These are phyloP conservation scores for Leucocoprinus leucothites DNA, from an alignment of 768 basidiomycete species.

Conservation along the genomic window DNA sequence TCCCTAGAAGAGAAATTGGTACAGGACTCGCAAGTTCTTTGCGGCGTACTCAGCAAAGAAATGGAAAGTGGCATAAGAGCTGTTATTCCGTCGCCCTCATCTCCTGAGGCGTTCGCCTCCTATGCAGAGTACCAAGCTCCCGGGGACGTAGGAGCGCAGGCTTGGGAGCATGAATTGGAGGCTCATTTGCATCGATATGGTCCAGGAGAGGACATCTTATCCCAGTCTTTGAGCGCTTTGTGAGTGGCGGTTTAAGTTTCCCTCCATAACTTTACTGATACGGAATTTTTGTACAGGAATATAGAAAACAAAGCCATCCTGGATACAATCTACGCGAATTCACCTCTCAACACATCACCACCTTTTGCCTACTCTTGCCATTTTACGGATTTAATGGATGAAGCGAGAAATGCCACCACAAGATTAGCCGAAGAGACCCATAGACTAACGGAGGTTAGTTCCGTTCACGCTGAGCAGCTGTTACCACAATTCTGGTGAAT, in stretches of 20 bases:
- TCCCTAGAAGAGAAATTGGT: slow-evolving; percentile 15
- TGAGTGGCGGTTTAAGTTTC: neutral
- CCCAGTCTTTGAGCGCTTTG: neutral
- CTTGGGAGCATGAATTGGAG: slow-evolving; percentile 9
- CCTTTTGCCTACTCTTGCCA: slow-evolving; percentile 20
- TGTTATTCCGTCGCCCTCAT: slow-evolving; percentile 7
- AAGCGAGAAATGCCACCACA: slow-evolving; percentile 18
- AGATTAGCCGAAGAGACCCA: neutral
- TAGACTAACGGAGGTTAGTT: neutral
- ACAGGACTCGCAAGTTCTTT: slow-evolving; percentile 27
- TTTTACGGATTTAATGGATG: slow-evolving; percentile 12
- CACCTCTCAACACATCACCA: slow-evolving; percentile 23
- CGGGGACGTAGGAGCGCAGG: neutral
- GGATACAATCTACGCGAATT: slow-evolving; percentile 20
- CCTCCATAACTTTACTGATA: neutral
- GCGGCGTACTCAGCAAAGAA: slow-evolving; percentile 32
- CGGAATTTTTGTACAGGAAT: neutral
- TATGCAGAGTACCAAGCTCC: neutral
- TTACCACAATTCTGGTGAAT: neutral
- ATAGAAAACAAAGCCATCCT: slow-evolving; percentile 18
- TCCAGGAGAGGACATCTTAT: neutral
- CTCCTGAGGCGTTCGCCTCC: neutral
- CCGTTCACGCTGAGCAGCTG: neutral
- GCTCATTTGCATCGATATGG: neutral
- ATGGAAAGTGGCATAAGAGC: slow-evolving; percentile 22